Evolutionary conservation across 345 rosid genomes (phyloP), one percentile per base, ranked within the genome.

Genomic region (Pseudoturritis turrita): DNA sequence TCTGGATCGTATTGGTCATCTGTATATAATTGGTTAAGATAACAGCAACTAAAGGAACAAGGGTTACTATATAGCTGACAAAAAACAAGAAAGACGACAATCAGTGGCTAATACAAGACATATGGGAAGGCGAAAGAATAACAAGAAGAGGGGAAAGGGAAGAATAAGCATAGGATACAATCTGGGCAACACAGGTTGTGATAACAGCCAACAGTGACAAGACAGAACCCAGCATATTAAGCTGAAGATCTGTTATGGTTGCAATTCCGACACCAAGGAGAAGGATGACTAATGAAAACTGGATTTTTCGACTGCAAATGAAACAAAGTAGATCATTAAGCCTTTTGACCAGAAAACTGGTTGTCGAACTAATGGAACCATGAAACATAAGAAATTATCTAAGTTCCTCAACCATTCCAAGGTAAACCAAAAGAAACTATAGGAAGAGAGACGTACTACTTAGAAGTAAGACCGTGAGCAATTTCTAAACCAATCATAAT

Each of bases 1-100:
- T 92, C 83, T 92, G 98, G 82, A 89, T 92, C 33, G 96, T 92
- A 78, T 92, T 93, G 65, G 96, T 93, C 98, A 92, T 92, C 98
- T 87, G 71, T 74, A 21, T 39, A 21, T 47, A 37, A 22, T 50
- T 71, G 70, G 84, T 89, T 77, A 87, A 88, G 96, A 65, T 71
- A 47, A 65, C 40, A 65, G 3, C 12, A 51, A 44, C 0, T 8
- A 21, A 25, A 3, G 1, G 5, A 66, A 26, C 21, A 52, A 53
- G 17, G 40, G 11, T 49, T 6, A 15, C 4, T 7, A 12, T 35
- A 10, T 65, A 36, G 23, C 58, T 50, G n/a, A 49, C n/a, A n/a
- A n/a, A n/a, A n/a, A n/a, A n/a, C n/a, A n/a, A n/a, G n/a, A n/a
- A n/a, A n/a, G n/a, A n/a, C n/a, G n/a, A n/a, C n/a, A n/a, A 49